A percentile compares a stretch with the other conserved stretches of the same genome.
Evolutionary conservation across 2,329 filamentous ascomycete species (phyloP).

Genomic region (Talaromyces sp.): DNA sequence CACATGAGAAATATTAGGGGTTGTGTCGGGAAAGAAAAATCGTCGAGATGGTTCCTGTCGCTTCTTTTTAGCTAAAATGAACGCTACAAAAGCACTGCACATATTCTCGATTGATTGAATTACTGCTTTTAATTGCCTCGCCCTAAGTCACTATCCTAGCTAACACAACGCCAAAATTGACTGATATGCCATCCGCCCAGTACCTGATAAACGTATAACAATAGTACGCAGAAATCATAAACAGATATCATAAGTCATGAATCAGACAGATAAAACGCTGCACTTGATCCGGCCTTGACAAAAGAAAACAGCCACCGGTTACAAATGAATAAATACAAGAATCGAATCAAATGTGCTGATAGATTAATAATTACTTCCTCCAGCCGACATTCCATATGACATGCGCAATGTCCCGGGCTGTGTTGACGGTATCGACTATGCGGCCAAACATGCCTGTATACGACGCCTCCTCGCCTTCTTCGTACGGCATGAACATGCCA

Average conservation of each 20-base stretch:
- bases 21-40: too few species aligned
- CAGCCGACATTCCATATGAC: slow-evolving; percentile 67
- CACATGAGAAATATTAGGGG: too few species aligned
- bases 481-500: slow-evolving; percentile 88
- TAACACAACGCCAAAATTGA: background rate
- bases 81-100: too few species aligned
- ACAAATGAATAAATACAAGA: slow-evolving; percentile 9
- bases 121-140: background rate
- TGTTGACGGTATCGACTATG: slow-evolving; percentile 74
- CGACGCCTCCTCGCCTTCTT: slow-evolving; percentile 62
- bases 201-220: background rate
- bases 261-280: background rate
- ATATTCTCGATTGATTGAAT: background rate
- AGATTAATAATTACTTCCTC: slow-evolving; percentile 45
- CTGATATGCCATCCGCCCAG: background rate
- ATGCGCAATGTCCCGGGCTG: slow-evolving; percentile 61
- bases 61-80: too few species aligned
- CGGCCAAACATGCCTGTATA: slow-evolving; percentile 69
- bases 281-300: background rate
- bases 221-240: background rate
- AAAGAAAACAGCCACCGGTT: background rate
- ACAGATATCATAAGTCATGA: slow-evolving; percentile 1
- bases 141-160: background rate
- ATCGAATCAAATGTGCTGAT: background rate
- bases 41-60: too few species aligned